phyloP scores from a whole-genome alignment of 805 yeast genomes.

The Dipodascus geniculatus region DNA sequence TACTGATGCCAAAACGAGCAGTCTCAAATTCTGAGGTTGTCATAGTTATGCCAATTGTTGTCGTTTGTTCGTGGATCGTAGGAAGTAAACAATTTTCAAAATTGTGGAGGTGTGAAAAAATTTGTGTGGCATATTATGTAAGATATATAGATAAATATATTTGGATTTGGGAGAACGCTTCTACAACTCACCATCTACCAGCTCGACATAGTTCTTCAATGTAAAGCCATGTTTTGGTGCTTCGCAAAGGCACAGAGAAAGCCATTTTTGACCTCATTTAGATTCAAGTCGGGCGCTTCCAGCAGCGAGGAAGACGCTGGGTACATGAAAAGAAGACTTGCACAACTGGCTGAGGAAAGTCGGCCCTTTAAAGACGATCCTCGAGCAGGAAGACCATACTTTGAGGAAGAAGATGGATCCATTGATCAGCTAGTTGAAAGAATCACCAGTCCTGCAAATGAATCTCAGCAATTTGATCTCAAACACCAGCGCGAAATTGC shows the following conservation, averaged over 20 bases:
- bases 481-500: constrained; percentile 32
- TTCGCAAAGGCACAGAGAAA: background rate
- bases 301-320: constrained; percentile 9
- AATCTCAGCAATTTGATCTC: constrained; percentile 27
- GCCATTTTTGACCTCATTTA: background rate
- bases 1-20: background rate
- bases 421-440: background rate
- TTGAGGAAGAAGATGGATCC: constrained; percentile 1
- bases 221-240: background rate
- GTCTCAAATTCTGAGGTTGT: background rate
- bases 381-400: constrained; percentile 21
- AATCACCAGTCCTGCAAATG: constrained; percentile 7
- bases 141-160: background rate
- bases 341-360: constrained; percentile 34
- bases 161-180: no score
- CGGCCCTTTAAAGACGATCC: constrained; percentile 27
- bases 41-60: background rate
- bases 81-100: background rate
- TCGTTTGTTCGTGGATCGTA: no score
- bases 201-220: background rate
- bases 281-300: background rate
- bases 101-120: background rate
- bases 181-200: background rate
- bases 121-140: background rate
- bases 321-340: constrained; percentile 27